These are phyloP conservation scores for Yarrowia alimentaria DNA, from an alignment of 805 yeast genomes.

Conservation along the genomic window DNA sequence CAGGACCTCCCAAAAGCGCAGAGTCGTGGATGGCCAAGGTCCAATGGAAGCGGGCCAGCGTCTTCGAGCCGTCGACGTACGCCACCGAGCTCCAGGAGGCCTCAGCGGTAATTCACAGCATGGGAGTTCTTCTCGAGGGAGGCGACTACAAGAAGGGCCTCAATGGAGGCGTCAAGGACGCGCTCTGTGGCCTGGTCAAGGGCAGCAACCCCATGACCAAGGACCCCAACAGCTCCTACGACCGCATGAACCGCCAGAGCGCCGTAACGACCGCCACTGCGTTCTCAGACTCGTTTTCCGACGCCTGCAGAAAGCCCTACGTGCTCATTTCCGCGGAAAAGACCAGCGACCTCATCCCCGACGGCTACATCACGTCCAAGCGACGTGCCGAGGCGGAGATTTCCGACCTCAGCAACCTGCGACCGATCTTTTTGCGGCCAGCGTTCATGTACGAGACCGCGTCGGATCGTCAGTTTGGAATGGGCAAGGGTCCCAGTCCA, in stretches of 20 bases:
- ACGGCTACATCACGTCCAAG: constrained; percentile 71
- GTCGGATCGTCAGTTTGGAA: constrained; percentile 15
- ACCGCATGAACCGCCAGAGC: constrained; percentile 64
- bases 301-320: constrained; percentile 42
- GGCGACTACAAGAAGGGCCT: constrained; percentile 58
- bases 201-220: constrained; percentile 57
- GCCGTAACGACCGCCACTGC: constrained; percentile 64
- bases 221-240: constrained; percentile 49
- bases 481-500: constrained; percentile 42
- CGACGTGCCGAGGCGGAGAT: constrained; percentile 63
- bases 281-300: constrained; percentile 39
- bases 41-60: constrained; percentile 64
- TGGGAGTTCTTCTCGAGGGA: constrained; percentile 75
- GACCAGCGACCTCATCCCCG: constrained; percentile 65
- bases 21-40: constrained; percentile 46
- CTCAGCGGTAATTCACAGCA: constrained; percentile 73
- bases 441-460: constrained; percentile 74
- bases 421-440: constrained; percentile 71
- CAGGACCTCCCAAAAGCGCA: constrained; percentile 41
- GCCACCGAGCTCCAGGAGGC: constrained; percentile 47
- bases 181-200: constrained; percentile 36
- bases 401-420: constrained; percentile 48
- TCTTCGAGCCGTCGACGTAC: constrained; percentile 65
- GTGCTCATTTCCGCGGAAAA: constrained; percentile 81
- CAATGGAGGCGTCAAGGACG: constrained; percentile 26